Evolutionary conservation across 2,329 filamentous ascomycete genomes (phyloP).

Genomic region (Calonectria pseudoturangicola): DNA sequence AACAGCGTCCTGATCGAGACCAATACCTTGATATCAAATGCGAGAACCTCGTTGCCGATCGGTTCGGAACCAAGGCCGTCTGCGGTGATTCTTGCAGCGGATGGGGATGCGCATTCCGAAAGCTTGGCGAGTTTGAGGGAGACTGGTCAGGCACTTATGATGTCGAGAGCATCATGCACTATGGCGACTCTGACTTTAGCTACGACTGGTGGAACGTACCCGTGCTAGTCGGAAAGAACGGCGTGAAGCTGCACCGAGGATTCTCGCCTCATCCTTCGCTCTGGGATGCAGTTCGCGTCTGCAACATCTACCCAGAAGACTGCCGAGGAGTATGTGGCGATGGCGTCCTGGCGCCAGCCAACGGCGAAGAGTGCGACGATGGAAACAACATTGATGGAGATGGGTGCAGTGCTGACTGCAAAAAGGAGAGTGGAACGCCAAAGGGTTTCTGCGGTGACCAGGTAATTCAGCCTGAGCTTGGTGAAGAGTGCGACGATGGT

Average conservation of each 20-base stretch:
- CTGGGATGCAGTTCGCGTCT: slow-evolving; percentile 21
- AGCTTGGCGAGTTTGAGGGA: not conserved
- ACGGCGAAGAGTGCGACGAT: slow-evolving; percentile 26
- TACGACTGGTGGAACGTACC: slow-evolving; percentile 8
- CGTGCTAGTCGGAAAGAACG: slow-evolving; percentile 3
- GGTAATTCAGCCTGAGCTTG: not conserved
- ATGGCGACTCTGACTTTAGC: slow-evolving; percentile 9
- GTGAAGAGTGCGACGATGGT: slow-evolving; percentile 27
- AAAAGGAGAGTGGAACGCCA: not conserved
- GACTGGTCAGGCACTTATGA: slow-evolving; percentile 21
- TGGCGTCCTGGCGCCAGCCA: slow-evolving; percentile 21
- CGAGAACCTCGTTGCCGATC: not conserved
- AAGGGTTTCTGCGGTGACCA: not conserved
- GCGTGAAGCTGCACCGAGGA: slow-evolving; percentile 3
- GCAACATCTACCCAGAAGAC: slow-evolving; percentile 11
- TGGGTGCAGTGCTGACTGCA: slow-evolving; percentile 10
- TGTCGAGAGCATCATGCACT: slow-evolving; percentile 27
- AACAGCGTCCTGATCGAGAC: slow-evolving; percentile 13
- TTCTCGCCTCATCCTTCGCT: not conserved
- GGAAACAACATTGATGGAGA: slow-evolving; percentile 22
- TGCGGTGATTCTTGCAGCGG: slow-evolving; percentile 1
- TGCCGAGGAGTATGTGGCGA: slow-evolving; percentile 27
- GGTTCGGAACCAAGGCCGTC: slow-evolving; percentile 4
- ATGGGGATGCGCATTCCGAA: slow-evolving; percentile 15
- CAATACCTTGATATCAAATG: slow-evolving; percentile 10